Conservation (phyloP, 495 filamentous ascomycete genomes). For the Amphirosellinia nigrospora region DNA sequence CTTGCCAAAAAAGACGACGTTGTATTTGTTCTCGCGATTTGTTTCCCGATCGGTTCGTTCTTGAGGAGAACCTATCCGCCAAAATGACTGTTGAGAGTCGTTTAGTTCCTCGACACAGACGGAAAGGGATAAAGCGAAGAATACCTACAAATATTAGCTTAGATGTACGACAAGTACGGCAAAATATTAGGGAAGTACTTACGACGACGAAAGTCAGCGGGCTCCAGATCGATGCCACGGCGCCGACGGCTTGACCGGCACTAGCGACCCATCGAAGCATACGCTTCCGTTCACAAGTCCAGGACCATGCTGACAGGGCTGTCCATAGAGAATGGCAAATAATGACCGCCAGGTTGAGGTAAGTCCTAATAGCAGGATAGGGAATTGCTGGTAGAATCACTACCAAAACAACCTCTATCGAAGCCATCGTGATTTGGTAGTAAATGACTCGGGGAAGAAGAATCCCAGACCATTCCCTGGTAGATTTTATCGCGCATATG, state of each 20-base stretch:
- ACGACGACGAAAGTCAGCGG: slow-evolving; percentile 10
- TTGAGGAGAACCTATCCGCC: neutral
- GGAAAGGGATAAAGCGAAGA: slow-evolving; percentile 5
- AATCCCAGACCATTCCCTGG: neutral
- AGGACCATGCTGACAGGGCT: neutral
- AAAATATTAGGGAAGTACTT: neutral
- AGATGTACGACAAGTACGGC: neutral
- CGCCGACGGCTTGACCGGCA: neutral
- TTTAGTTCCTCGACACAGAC: neutral
- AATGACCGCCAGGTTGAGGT: slow-evolving; percentile 8
- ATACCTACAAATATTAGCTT: neutral
- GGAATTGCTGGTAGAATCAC: slow-evolving; percentile 6
- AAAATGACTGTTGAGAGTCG: neutral
- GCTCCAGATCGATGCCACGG: neutral
- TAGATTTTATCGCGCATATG: neutral
- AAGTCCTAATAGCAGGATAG: neutral
- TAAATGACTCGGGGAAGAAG: neutral
- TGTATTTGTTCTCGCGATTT: neutral
- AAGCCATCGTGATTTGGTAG: neutral
- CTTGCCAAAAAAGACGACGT: slow-evolving; percentile 1
- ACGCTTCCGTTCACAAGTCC: neutral
- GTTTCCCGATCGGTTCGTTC: neutral
- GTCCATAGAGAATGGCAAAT: slow-evolving; percentile 6
- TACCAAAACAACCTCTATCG: neutral
- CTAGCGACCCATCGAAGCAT: neutral